These are phyloP conservation scores for Cucurbita ficifolia DNA, from an alignment of 306 rosid genomes.

Conservation along the genomic window DNA sequence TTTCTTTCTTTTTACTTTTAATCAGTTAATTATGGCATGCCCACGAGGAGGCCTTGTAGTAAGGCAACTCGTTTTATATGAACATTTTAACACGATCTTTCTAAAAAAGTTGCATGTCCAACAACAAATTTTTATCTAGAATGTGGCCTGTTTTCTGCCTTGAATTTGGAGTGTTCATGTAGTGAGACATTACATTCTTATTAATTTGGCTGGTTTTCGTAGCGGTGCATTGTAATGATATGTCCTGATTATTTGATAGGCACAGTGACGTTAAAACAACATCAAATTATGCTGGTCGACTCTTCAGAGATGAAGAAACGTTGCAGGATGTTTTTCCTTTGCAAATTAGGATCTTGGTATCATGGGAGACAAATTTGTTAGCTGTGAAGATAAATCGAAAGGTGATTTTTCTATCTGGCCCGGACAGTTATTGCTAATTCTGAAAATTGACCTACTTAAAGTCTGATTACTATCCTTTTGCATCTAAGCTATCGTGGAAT, in stretches of 20 bases:
- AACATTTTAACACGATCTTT: not conserved
- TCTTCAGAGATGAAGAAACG: conserved; percentile 22
- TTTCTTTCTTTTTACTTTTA: not conserved
- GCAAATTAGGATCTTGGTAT: conserved; percentile 56
- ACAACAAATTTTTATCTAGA: not conserved
- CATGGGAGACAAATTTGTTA: conserved; percentile 52
- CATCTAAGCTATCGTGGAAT: not conserved
- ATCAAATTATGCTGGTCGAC: conserved; percentile 28
- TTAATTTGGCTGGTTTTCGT: not conserved
- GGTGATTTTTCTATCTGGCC: conserved; percentile 24
- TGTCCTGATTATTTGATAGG: conserved; percentile 36
- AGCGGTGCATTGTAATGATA: not conserved
- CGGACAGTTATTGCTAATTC: not conserved
- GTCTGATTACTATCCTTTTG: not conserved
- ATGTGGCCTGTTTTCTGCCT: not conserved
- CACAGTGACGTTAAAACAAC: conserved; percentile 30
- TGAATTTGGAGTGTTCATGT: not conserved
- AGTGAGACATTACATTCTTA: not conserved
- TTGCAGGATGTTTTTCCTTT: conserved; percentile 46
- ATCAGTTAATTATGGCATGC: not conserved
- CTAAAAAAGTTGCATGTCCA: not conserved
- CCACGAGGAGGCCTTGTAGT: not conserved
- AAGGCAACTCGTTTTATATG: not conserved
- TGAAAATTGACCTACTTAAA: not conserved
- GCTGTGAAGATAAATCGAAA: conserved; percentile 52